Base-by-base conservation (phyloP, 2,329 filamentous ascomycete species). In the Hortaea sp. region DNA sequence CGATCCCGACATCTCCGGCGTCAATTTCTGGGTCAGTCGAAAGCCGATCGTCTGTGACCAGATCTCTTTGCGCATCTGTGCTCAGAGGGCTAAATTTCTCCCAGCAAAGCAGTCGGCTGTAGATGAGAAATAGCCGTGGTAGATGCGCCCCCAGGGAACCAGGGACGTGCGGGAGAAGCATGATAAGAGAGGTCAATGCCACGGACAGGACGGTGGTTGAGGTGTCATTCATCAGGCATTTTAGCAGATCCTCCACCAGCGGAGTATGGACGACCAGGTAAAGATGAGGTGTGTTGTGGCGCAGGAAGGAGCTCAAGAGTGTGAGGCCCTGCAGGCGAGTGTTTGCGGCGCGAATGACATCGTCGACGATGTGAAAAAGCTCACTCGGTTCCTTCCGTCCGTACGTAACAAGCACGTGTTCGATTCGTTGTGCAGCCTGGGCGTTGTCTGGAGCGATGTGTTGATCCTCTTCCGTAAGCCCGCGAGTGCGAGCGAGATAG, bases 101-200 rank as follows among this genome's bases (percentile, higher is more conserved):
- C 85, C 86, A 92, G 59, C 89, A 92, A 0, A 92, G 68, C 39
- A 90, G 66, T 42, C 87, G 75, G 45, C 82, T 84, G 62, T 92
- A 92, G 44, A 92, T 82, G 50, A 88, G 82, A 72, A 90, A 92
- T 12, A 92, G 69, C 13, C 79, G 78, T 29, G 85, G 81, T 5
- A 92, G 71, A 58, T 83, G 76, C 1, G 78, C 74, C 1, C 81
- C 78, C 10, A 89, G 67, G 2, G 82, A 82, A 54, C 77, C 82
- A 1, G 85, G 85, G 64, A 90, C 85, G 59, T 89, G 85, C 1
- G 86, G 86, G 42, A 92, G 65, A 29, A 90, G 78, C 86, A 92
- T 92, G 53, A 86, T 82, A 48, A 92, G 66, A 6, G 80, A 78
- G 4, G 84, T 85, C 44, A 92, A 69, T 1, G 85, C 84, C 39